These are phyloP conservation scores for Russula vinacea DNA, from an alignment of 768 basidiomycete species.

Conservation along the genomic window DNA sequence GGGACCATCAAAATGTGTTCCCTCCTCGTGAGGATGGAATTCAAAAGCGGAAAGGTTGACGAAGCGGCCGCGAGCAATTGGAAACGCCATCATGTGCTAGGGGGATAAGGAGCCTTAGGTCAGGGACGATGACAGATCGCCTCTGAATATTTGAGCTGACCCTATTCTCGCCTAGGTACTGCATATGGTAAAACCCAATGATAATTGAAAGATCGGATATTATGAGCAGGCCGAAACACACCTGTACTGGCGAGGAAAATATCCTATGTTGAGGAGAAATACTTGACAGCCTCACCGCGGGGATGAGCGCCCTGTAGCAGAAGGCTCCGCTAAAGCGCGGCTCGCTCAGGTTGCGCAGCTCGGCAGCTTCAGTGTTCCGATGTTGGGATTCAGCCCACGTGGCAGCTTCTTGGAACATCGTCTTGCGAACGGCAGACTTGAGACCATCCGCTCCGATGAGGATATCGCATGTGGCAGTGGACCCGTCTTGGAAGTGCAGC, in stretches of 20 bases:
- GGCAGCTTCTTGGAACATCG: conserved; percentile 38
- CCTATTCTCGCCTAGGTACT: conserved; percentile 53
- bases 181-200: conserved; percentile 1
- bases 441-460: conserved; percentile 68
- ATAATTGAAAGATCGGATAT: background rate
- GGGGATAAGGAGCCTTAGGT: background rate
- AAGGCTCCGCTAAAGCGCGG: conserved; percentile 58
- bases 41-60: conserved; percentile 43
- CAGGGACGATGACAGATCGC: background rate
- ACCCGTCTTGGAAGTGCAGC: conserved; percentile 60
- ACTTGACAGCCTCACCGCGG: conserved; percentile 46
- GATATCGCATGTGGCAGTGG: conserved; percentile 57
- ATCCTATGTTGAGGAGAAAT: conserved; percentile 48
- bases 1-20: conserved; percentile 3
- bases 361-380: conserved; percentile 40
- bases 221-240: conserved; percentile 4
- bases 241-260: conserved; percentile 40
- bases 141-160: conserved; percentile 40
- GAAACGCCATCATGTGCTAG: conserved; percentile 61
- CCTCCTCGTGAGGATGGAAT: conserved; percentile 13
- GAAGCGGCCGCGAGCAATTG: conserved; percentile 53
- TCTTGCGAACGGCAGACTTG: conserved; percentile 48
- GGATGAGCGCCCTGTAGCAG: conserved; percentile 58
- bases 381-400: conserved; percentile 39
- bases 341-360: conserved; percentile 42